These are phyloP conservation scores for Leccinum fallax DNA, from an alignment of 1,284 basidiomycete genomes.

Conservation along the genomic window DNA sequence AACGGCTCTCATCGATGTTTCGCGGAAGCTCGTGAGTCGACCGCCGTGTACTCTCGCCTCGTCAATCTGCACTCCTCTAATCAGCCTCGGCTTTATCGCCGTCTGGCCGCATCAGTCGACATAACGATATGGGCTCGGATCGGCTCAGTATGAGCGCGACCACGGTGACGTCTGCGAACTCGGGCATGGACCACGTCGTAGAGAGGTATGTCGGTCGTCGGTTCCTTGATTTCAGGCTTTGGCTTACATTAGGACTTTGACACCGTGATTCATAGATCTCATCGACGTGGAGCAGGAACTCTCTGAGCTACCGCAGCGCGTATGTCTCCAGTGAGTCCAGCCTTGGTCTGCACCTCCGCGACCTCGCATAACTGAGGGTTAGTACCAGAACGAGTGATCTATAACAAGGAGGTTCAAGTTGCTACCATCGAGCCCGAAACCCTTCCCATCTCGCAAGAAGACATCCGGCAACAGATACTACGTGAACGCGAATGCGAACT, in stretches of 20 bases:
- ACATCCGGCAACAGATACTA: conserved; percentile 47
- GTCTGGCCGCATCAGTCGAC: conserved; percentile 65
- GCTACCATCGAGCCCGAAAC: conserved; percentile 59
- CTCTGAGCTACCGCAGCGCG: conserved; percentile 88
- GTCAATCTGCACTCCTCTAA: conserved; percentile 42
- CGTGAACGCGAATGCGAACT: conserved; percentile 48
- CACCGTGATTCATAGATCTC: conserved; percentile 68
- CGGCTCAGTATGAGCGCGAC: conserved; percentile 48
- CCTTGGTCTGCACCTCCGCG: not conserved
- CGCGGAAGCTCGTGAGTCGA: no score
- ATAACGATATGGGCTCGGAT: conserved; percentile 64
- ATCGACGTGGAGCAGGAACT: conserved; percentile 87
- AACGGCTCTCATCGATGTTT: no score
- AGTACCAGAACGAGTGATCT: conserved; percentile 79
- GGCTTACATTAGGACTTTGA: conserved; percentile 50
- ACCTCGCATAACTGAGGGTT: conserved; percentile 2
- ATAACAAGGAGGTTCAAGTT: conserved; percentile 94
- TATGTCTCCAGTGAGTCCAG: conserved; percentile 32
- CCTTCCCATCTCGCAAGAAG: conserved; percentile 61
- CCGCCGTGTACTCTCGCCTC: no score
- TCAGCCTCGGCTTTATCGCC: conserved; percentile 46
- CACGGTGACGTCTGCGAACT: conserved; percentile 50
- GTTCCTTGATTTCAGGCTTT: not conserved
- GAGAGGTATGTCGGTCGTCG: conserved; percentile 51
- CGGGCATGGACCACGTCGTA: conserved; percentile 65